These are phyloP conservation scores for Ramichloridium luteum DNA, from an alignment of 2,329 filamentous ascomycete genomes.

Conservation along the genomic window DNA sequence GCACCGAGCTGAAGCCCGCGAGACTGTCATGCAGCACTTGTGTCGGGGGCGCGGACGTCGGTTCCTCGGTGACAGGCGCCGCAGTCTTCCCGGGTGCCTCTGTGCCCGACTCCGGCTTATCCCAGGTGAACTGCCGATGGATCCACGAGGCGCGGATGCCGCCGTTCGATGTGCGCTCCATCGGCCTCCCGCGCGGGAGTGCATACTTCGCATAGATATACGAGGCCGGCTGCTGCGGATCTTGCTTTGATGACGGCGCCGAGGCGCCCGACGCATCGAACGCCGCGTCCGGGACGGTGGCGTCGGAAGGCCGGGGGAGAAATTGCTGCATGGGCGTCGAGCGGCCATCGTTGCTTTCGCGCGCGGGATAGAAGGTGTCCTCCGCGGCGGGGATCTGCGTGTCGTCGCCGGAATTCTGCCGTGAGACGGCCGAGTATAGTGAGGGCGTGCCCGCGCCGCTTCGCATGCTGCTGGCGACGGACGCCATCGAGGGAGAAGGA, in stretches of 20 bases:
- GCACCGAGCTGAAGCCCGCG: background rate
- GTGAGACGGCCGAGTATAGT: conserved; percentile 18
- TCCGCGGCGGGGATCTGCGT: no score
- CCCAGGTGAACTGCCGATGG: conserved; percentile 47
- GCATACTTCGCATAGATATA: conserved; percentile 80
- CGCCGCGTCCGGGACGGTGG: no score
- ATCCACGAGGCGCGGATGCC: conserved; percentile 42
- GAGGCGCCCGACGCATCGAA: no score
- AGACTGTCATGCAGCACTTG: background rate
- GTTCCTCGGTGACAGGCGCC: conserved; percentile 1
- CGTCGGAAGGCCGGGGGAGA: no score
- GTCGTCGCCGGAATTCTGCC: conserved; percentile 30
- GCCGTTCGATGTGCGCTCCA: conserved; percentile 53
- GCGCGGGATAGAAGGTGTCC: no score
- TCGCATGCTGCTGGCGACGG: conserved; percentile 18
- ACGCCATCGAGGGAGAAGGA: no score
- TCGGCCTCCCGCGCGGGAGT: conserved; percentile 67
- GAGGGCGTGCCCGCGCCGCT: no score
- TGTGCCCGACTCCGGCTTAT: conserved; percentile 32
- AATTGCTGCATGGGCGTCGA: no score
- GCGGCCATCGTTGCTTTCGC: no score
- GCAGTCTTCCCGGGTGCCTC: background rate
- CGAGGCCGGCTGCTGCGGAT: conserved; percentile 56
- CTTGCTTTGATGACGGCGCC: no score
- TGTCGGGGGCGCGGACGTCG: background rate